Evolutionary conservation across 805 yeast genomes (phyloP).

Genomic region (Candida xyloterini): DNA sequence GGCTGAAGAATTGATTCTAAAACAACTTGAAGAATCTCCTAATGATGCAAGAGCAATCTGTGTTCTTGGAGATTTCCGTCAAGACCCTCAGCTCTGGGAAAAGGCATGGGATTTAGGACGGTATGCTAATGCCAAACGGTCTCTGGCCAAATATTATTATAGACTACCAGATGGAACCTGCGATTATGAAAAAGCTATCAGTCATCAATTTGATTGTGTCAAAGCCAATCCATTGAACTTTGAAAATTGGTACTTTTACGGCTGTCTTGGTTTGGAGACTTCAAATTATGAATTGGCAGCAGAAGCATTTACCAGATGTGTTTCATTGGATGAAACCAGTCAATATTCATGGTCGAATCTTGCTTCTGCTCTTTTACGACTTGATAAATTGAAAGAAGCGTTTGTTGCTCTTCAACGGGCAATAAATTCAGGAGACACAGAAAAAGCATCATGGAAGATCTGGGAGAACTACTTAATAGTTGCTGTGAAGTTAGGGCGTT

Average conservation of each 20-base stretch:
- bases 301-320: slow-evolving; percentile 90
- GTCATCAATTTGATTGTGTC: slow-evolving; percentile 72
- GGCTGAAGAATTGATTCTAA: slow-evolving; percentile 59
- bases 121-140: slow-evolving; percentile 81
- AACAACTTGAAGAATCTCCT: slow-evolving; percentile 55
- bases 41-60: slow-evolving; percentile 81
- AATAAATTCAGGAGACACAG: slow-evolving; percentile 59
- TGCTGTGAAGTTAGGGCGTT: slow-evolving; percentile 76
- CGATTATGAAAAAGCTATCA: slow-evolving; percentile 52
- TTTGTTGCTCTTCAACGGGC: slow-evolving; percentile 83
- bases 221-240: slow-evolving; percentile 67
- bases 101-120: slow-evolving; percentile 84
- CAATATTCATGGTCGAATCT: slow-evolving; percentile 89
- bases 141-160: slow-evolving; percentile 72
- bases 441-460: slow-evolving; percentile 77
- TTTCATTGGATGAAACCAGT: slow-evolving; percentile 75
- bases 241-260: slow-evolving; percentile 90
- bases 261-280: slow-evolving; percentile 81
- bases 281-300: slow-evolving; percentile 73
- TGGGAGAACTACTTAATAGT: slow-evolving; percentile 86
- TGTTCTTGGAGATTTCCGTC: slow-evolving; percentile 79
- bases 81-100: slow-evolving; percentile 74
- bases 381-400: slow-evolving; percentile 71
- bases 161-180: slow-evolving; percentile 60
- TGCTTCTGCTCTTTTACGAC: slow-evolving; percentile 69